phyloP scores from a whole-genome alignment of 192 early-diverging fungal genomes.

The Coemansia guatemalensis region DNA sequence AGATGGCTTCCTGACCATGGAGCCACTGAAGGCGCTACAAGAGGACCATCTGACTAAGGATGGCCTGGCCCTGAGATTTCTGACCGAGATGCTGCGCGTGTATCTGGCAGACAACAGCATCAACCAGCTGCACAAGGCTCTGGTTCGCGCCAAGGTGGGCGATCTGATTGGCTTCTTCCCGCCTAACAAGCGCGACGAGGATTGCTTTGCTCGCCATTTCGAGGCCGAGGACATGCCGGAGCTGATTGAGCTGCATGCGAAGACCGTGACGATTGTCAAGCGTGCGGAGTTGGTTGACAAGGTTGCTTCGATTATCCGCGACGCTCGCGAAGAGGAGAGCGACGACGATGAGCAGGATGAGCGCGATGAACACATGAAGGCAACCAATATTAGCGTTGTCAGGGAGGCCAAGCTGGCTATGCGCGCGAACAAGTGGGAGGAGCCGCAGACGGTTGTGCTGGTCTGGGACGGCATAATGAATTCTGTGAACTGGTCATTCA shows the following conservation, averaged over 20 bases:
- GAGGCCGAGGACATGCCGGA: conserved; percentile 90
- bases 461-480: conserved; percentile 82
- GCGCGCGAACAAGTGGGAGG: conserved; percentile 61
- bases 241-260: conserved; percentile 78
- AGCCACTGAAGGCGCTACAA: conserved; percentile 72
- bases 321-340: conserved; percentile 14
- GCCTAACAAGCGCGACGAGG: conserved; percentile 83
- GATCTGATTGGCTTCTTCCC: conserved; percentile 90
- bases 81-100: conserved; percentile 78
- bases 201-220: conserved; percentile 88
- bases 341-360: conserved; percentile 22
- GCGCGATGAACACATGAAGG: conserved; percentile 13
- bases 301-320: conserved; percentile 63
- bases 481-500: conserved; percentile 75
- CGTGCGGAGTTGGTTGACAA: conserved; percentile 66
- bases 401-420: conserved; percentile 31
- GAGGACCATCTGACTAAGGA: conserved; percentile 97
- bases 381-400: conserved; percentile 27
- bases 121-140: conserved; percentile 70
- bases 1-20: conserved; percentile 65
- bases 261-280: conserved; percentile 63
- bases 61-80: conserved; percentile 78
- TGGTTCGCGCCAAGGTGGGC: conserved; percentile 67
- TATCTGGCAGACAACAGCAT: conserved; percentile 75
- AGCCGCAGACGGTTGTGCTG: conserved; percentile 72